Base-by-base conservation (phyloP, 2,329 filamentous ascomycete genomes). In the Byssothecium circinans region DNA sequence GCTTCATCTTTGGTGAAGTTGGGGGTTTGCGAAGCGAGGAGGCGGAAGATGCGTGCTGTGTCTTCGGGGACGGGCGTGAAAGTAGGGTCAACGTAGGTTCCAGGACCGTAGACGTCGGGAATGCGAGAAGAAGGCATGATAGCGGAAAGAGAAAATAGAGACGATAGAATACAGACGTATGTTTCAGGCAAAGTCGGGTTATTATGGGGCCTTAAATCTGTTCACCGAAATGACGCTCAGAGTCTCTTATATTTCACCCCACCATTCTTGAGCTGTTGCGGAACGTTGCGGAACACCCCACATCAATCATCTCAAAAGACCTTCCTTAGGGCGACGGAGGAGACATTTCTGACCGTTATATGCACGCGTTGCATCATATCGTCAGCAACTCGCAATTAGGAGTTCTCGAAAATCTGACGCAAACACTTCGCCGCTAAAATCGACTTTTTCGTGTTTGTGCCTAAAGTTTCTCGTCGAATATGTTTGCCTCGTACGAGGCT, bases 41-140 rank as follows among this genome's bases (percentile, higher is more conserved):
- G 45, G 18, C 70, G 58, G 37, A 76, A 69, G n/a, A 76, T 58
- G 10, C 74, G 64, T 7, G 57, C 52, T 10, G 67, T 60, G 43
- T 76, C 72, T 50, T 72, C 23, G 20, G 68, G 68, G 2, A 75
- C 68, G 1, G 72, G 67, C 4, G 65, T 62, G 38, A 74, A 67
- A 3, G 53, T 47, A 29, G 61, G 66, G 57, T 75, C 74, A 17
- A 67, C 68, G 40, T 62, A 72, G 0, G 72, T 71, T 5, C 74
- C 74, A 2, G 73, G 72, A 4, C 74, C 73, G 48, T 75, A 76
- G 19, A 60, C 44, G n/a, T 49, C 41, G 15, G 49, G 19, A 10
- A 48, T 17, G 11, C 52, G 44, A 17, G 40, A 35, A 12, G 40
- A 29, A 12, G 44, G 32, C 39, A n/a, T 32, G 29, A 32, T 12